A percentile compares a stretch with the other conserved stretches of the same genome.
Conservation (phyloP, 495 filamentous ascomycete species). For the Hyaloscypha variabilis region DNA sequence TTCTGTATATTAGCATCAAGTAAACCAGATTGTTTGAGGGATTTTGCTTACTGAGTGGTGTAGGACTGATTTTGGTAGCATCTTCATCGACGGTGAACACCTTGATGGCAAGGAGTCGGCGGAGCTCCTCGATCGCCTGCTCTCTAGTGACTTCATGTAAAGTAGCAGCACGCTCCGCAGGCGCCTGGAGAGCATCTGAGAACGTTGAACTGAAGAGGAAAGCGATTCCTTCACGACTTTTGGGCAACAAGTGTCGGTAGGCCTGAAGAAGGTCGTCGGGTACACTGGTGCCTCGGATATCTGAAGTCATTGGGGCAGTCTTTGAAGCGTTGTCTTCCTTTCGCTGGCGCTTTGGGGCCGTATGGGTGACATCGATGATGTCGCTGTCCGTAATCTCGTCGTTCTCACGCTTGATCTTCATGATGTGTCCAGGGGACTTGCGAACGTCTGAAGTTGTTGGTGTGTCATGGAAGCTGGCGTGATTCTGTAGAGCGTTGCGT, state of each 20-base stretch:
- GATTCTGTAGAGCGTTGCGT: too few species aligned
- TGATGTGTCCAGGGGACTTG: too few species aligned
- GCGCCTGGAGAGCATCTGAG: neutral
- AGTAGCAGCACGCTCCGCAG: neutral
- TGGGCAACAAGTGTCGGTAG: neutral
- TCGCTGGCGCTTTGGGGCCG: too few species aligned
- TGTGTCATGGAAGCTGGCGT: too few species aligned
- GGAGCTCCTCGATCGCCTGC: slow-evolving; percentile 10
- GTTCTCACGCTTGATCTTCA: too few species aligned
- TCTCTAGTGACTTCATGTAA: neutral
- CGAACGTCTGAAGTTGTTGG: too few species aligned
- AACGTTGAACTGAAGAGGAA: slow-evolving; percentile 12
- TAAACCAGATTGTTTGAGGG: neutral
- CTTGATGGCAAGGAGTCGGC: slow-evolving; percentile 12
- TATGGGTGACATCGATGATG: too few species aligned
- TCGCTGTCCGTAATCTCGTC: too few species aligned
- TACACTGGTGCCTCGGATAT: too few species aligned
- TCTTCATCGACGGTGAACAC: neutral
- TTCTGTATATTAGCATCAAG: neutral
- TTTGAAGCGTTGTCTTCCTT: too few species aligned
- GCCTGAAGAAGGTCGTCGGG: neutral
- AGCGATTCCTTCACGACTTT: neutral
- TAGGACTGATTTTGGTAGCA: slow-evolving; percentile 11
- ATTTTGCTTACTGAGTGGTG: neutral
- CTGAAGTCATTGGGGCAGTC: too few species aligned